phyloP scores from a whole-genome alignment of 306 rosid genomes.

The Lithocarpus polystachyus region DNA sequence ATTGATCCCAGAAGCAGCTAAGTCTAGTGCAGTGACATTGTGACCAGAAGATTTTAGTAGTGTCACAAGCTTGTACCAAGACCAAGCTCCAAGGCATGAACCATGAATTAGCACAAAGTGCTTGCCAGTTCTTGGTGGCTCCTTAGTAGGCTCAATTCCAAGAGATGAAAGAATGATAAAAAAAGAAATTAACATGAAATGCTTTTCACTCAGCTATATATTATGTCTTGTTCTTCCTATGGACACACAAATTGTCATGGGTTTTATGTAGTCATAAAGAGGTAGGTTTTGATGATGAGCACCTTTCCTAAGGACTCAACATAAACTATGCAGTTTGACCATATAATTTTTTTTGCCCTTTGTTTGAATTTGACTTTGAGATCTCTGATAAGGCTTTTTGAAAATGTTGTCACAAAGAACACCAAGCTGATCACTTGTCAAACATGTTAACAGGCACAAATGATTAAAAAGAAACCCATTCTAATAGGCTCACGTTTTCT shows the following conservation, averaged over 20 bases:
- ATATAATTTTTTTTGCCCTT: too few species aligned
- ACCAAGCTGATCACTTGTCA: too few species aligned
- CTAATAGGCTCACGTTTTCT: too few species aligned
- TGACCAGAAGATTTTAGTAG: slow-evolving; percentile 23
- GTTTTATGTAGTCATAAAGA: not conserved
- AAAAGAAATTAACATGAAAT: not conserved
- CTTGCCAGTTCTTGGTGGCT: slow-evolving; percentile 6
- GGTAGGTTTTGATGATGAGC: not conserved
- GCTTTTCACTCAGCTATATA: slow-evolving; percentile 12
- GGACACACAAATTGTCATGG: not conserved
- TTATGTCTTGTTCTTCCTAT: not conserved
- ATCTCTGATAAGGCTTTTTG: too few species aligned
- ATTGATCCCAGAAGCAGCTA: slow-evolving; percentile 34
- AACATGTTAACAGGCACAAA: too few species aligned
- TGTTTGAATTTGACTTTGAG: too few species aligned
- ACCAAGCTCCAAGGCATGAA: slow-evolving; percentile 54
- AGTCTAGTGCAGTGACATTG: slow-evolving; percentile 34
- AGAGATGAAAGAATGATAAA: not conserved
- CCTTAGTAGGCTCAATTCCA: not conserved
- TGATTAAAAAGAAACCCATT: too few species aligned
- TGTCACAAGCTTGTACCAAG: slow-evolving; percentile 40
- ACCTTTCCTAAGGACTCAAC: not conserved
- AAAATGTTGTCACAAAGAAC: too few species aligned
- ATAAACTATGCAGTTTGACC: too few species aligned
- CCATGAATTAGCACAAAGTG: slow-evolving; percentile 52